Conservation (phyloP, 2,329 filamentous ascomycete species). For the Apiospora saccharicola region DNA sequence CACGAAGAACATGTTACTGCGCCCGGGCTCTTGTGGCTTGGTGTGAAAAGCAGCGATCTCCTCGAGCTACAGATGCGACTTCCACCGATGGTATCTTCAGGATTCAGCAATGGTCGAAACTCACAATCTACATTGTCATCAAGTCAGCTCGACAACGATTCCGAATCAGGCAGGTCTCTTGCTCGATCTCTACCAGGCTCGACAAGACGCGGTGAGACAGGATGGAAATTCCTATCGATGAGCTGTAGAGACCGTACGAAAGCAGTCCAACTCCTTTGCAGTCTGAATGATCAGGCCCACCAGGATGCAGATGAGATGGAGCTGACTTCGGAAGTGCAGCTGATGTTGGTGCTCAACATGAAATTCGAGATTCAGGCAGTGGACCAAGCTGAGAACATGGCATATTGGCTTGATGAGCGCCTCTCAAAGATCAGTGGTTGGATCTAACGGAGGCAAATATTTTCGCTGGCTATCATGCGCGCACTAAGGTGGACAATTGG, state of each 20-base stretch:
- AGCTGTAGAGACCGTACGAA: constrained; percentile 64
- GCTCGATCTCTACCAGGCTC: neutral
- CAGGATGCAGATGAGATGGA: constrained; percentile 44
- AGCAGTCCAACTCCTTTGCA: constrained; percentile 61
- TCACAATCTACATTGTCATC: neutral
- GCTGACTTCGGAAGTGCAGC: constrained; percentile 66
- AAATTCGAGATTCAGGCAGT: constrained; percentile 82
- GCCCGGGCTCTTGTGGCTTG: constrained; percentile 69
- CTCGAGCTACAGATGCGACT: constrained; percentile 27
- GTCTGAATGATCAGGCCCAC: constrained; percentile 40
- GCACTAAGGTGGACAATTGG: neutral
- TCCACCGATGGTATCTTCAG: neutral
- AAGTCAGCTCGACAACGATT: neutral
- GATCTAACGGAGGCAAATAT: constrained; percentile 23
- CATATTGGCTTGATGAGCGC: constrained; percentile 56
- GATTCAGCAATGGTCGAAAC: neutral
- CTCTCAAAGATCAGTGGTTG: constrained; percentile 36
- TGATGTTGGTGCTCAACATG: constrained; percentile 75
- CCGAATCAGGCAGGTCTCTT: constrained; percentile 23
- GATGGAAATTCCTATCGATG: constrained; percentile 44
- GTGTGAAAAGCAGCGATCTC: constrained; percentile 58
- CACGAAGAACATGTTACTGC: constrained; percentile 64
- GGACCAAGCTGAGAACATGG: constrained; percentile 61
- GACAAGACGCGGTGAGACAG: neutral
- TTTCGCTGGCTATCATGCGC: neutral